These are phyloP conservation scores for Claviceps digitariae DNA, from an alignment of 2,329 filamentous ascomycete genomes.

Conservation along the genomic window DNA sequence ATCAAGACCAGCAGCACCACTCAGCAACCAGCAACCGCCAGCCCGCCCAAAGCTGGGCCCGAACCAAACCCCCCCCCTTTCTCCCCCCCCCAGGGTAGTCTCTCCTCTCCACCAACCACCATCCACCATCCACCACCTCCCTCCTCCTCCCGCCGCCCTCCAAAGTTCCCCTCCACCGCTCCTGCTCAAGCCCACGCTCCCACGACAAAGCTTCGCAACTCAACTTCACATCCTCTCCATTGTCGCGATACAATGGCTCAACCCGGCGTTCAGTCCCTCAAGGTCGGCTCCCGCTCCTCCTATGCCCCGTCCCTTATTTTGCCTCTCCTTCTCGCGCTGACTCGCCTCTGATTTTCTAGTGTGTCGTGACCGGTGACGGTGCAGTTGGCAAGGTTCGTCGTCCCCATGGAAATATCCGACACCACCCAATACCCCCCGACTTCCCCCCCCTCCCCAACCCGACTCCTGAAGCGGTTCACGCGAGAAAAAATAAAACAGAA, in stretches of 20 bases:
- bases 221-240: not conserved
- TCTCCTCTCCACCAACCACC: not conserved
- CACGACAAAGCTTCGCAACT: not conserved
- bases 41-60: too few relatives aligned
- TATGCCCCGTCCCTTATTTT: not conserved
- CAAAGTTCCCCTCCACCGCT: conserved; percentile 2
- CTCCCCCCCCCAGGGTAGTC: not conserved
- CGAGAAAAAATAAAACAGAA: not conserved
- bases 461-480: not conserved
- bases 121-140: conserved; percentile 1
- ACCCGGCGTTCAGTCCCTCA: conserved; percentile 78
- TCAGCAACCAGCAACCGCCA: too few relatives aligned
- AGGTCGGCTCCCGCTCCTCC: conserved; percentile 45
- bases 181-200: conserved; percentile 1
- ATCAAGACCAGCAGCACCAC: too few relatives aligned
- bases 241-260: conserved; percentile 48
- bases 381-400: conserved; percentile 69
- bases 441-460: not conserved
- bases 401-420: conserved; percentile 1
- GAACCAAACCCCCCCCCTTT: not conserved
- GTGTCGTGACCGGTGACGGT: conserved; percentile 97
- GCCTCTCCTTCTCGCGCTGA: conserved; percentile 13
- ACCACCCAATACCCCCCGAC: not conserved
- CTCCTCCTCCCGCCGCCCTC: conserved; percentile 3
- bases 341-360: conserved; percentile 38